Evolutionary conservation across 1,284 basidiomycete genomes (phyloP).

Genomic region (Tylopilus sp.): DNA sequence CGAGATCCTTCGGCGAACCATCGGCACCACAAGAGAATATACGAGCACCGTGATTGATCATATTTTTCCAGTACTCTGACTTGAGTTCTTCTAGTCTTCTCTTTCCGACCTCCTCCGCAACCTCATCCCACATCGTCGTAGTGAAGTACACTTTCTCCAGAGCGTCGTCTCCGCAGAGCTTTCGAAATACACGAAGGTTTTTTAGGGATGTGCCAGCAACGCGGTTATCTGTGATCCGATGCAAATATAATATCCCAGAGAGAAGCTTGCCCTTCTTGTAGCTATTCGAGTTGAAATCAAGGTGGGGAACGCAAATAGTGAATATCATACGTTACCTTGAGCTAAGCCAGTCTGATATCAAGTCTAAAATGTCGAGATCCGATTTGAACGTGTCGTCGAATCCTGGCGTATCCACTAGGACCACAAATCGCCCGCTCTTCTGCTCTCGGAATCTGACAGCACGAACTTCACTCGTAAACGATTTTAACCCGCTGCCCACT

Average conservation of each 20-base stretch:
- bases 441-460: constrained; percentile 8
- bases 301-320: background rate
- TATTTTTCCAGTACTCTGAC: no score
- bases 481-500: constrained; percentile 26
- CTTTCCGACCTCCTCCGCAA: no score
- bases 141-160: constrained; percentile 46
- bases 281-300: constrained; percentile 38
- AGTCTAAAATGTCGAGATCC: constrained; percentile 30
- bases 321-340: constrained; percentile 2
- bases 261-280: constrained; percentile 48
- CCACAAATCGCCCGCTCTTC: background rate
- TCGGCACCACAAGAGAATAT: no score
- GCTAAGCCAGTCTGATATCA: constrained; percentile 26
- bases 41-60: no score
- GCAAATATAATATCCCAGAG: constrained; percentile 60
- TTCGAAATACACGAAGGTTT: constrained; percentile 57
- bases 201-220: constrained; percentile 53
- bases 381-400: constrained; percentile 13
- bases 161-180: constrained; percentile 17
- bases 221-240: constrained; percentile 59
- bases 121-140: no score
- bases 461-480: constrained; percentile 25
- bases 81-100: no score
- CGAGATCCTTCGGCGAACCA: no score
- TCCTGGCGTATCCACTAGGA: constrained; percentile 9